These are phyloP conservation scores for Inosperma sp. DNA, from an alignment of 768 basidiomycete species.

Conservation along the genomic window DNA sequence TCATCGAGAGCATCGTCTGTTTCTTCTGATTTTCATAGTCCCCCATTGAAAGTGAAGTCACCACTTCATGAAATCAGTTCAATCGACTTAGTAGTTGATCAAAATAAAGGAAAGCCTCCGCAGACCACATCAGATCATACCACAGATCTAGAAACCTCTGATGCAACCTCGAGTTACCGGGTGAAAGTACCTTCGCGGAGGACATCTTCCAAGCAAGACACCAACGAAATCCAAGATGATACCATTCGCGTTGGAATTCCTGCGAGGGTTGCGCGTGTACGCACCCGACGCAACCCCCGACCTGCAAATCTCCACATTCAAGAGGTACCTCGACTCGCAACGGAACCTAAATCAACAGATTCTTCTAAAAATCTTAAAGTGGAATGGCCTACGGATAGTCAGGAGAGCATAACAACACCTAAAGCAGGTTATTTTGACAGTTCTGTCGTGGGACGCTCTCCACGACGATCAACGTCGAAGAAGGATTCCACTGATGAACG, in stretches of 20 bases:
- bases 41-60: constrained; percentile 23
- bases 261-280: constrained; percentile 41
- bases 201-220: constrained; percentile 28
- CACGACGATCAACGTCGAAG: constrained; percentile 33
- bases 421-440: constrained; percentile 47
- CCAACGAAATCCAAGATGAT: not conserved
- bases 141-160: constrained; percentile 15
- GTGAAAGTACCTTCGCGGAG: constrained; percentile 16
- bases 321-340: constrained; percentile 22
- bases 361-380: constrained; percentile 44
- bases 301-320: constrained; percentile 48
- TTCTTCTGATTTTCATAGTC: constrained; percentile 40
- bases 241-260: constrained; percentile 33
- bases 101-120: constrained; percentile 12
- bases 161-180: constrained; percentile 22
- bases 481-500: constrained; percentile 32
- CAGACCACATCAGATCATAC: not conserved
- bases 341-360: constrained; percentile 38
- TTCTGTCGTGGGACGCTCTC: constrained; percentile 25
- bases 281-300: constrained; percentile 48
- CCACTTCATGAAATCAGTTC: constrained; percentile 20
- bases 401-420: constrained; percentile 53
- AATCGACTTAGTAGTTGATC: constrained; percentile 13
- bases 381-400: constrained; percentile 49
- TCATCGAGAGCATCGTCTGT: constrained; percentile 39